phyloP scores from a whole-genome alignment of 768 basidiomycete species.

The Pleurotus sapidus region DNA sequence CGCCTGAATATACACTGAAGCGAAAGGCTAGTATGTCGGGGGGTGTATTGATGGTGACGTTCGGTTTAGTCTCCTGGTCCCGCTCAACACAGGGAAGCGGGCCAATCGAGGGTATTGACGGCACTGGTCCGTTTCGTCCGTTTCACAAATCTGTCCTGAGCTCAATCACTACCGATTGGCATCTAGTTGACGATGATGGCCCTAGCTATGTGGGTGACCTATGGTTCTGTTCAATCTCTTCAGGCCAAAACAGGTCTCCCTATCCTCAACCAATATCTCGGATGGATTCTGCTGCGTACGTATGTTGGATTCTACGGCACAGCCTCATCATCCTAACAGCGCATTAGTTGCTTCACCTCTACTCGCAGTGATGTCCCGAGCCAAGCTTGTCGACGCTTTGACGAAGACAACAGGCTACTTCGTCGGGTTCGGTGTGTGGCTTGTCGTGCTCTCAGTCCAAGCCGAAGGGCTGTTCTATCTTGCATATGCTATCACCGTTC shows the following conservation, averaged over 20 bases:
- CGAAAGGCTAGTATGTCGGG: constrained; percentile 37
- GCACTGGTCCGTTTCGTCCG: neutral
- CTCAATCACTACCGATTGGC: too few species aligned
- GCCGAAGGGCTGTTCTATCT: constrained; percentile 79
- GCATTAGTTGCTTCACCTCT: constrained; percentile 44
- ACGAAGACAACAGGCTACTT: constrained; percentile 61
- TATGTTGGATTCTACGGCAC: neutral
- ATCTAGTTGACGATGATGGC: constrained; percentile 43
- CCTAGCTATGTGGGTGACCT: constrained; percentile 49
- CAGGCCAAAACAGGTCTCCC: constrained; percentile 70
- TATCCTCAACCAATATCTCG: constrained; percentile 49
- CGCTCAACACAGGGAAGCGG: neutral
- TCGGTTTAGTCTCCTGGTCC: constrained; percentile 19
- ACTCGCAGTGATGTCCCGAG: constrained; percentile 43
- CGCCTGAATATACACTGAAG: neutral
- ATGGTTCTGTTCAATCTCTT: constrained; percentile 55
- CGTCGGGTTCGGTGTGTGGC: constrained; percentile 71
- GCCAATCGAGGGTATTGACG: neutral
- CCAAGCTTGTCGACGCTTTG: constrained; percentile 31
- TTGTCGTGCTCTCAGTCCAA: constrained; percentile 78
- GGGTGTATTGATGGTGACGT: constrained; percentile 39
- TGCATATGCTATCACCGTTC: constrained; percentile 60
- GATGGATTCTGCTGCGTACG: constrained; percentile 65
- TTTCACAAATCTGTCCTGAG: neutral
- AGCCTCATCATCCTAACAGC: neutral